Conservation (phyloP, 768 basidiomycete genomes). For the Xanthoconium stramineum region DNA sequence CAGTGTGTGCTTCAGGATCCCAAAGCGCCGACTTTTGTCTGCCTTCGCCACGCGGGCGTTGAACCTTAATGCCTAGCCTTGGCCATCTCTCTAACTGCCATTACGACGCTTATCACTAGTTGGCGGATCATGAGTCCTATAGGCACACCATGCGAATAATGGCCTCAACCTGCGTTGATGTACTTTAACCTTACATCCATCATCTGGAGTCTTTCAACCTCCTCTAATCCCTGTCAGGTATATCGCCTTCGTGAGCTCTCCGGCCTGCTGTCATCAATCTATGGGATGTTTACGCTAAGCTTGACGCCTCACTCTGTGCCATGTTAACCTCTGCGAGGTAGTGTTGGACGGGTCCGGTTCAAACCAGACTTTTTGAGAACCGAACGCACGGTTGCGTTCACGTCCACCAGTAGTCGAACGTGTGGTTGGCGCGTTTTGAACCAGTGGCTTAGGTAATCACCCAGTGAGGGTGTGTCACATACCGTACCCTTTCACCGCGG, state of each 20-base stretch:
- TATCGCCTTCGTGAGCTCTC: not conserved
- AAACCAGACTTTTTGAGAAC: too few species aligned
- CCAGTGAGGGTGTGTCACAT: too few species aligned
- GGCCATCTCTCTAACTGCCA: not conserved
- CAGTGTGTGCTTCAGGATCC: not conserved
- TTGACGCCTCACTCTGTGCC: not conserved
- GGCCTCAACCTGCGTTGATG: not conserved
- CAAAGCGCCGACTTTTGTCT: not conserved
- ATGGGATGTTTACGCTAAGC: not conserved
- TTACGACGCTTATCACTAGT: not conserved
- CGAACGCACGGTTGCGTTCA: too few species aligned
- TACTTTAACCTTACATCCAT: not conserved
- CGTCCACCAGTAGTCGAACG: too few species aligned
- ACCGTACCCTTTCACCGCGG: too few species aligned
- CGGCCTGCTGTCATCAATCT: not conserved
- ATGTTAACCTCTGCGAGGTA: not conserved
- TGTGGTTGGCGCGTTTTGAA: too few species aligned
- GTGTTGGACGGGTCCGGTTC: too few species aligned
- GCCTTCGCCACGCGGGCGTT: too few species aligned
- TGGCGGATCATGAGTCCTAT: not conserved
- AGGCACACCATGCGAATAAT: not conserved
- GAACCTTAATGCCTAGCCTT: not conserved
- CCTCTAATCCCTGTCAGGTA: not conserved
- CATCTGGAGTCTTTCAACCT: not conserved
- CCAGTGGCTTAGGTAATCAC: too few species aligned